Base-by-base conservation (phyloP, 2,329 filamentous ascomycete species). In the Venturia aucupariae region DNA sequence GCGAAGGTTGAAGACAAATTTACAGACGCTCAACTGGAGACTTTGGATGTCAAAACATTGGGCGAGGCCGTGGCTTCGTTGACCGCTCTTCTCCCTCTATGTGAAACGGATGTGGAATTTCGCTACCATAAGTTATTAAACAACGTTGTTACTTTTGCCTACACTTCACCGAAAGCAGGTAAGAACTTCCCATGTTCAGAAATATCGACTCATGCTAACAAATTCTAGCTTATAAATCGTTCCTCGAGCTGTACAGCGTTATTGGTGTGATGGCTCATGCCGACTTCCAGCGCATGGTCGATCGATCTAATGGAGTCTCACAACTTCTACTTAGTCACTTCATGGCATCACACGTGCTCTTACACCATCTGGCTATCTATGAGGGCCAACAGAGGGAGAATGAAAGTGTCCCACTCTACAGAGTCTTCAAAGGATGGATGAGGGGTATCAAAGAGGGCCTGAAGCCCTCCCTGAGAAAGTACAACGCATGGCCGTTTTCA, bases 281-380 rank as follows among this genome's bases (percentile, higher is more conserved):
- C 2, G 69, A 75, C 22, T 81, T 82, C 65, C 72, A 75, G 51
- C 70, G 71, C 0, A 80, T 81, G 68, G 73, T 80, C 65, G 72
- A 77, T 51, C 72, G 76, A 0, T 69, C 70, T 46, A 81, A 82
- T 62, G 69, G 69, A 55, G 67, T 77, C 4, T 73, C 77, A 0
- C 77, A 77, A 35, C 75, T 81, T 3, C 69, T 82, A 5, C 72
- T 81, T 5, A 72, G 76, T 7, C 78, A 81, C 67, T 81, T 80
- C 67, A 74, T 81, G n/a, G 74, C 77, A 1, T 68, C 80, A 0
- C 77, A 81, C 62, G 71, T 78, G 0, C 70, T 81, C 6, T 72
- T 82, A 65, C 73, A 73, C 5, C 78, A 78, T 0, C 75, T 80
- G 6, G 62, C 75, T 41, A 71, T 71, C 7, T 68, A 73, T 1